Evolutionary conservation across 768 basidiomycete species (phyloP), one percentile per base, ranked within the genome.

Genomic region (Lactarius hatsudake): DNA sequence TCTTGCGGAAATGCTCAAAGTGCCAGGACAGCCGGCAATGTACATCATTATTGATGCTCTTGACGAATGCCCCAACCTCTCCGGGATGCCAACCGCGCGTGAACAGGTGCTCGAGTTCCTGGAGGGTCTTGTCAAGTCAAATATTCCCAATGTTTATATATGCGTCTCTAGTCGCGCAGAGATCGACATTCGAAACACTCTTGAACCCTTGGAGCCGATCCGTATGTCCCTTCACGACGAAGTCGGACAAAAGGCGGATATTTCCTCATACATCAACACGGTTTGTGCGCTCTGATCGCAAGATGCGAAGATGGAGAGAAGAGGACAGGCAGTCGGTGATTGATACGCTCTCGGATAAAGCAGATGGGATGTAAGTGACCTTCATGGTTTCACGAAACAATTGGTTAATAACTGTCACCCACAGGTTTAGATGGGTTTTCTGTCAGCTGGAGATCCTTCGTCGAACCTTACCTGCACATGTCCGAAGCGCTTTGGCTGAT

Each of bases 371-470:
- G 64, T 65, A 26, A 40, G 59, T 3, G 12, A 20, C 54, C n/a
- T 0, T 18, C 7, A 12, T 6, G 12, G n/a, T 32, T 40, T 1
- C 36, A 12, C 3, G 6, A 30, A 15, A 26, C 5, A 15, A 6
- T 18, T 30, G 1, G n/a, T n/a, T n/a, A 54, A 12, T 5, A 5
- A 34, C 9, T 34, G 26, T 20, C 17, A 2, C n/a, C 3, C 9
- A 0, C n/a, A 65, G 64, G 64, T 65, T 65, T n/a, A 23, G 58
- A 36, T 65, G 59, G 58, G 51, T 53, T 5, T 38, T 18, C 38
- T 65, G 64, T 28, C 64, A 65, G 38, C 13, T 65, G 1, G n/a
- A 40, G 2, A 36, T 30, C 45, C 59, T 65, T 23, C 38, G 64
- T 6, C 45, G 30, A 20, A 53, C 58, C 40, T 30, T 54, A 1